These are phyloP conservation scores for Phanerochaete carnosa DNA, from an alignment of 768 basidiomycete genomes.

Conservation along the genomic window DNA sequence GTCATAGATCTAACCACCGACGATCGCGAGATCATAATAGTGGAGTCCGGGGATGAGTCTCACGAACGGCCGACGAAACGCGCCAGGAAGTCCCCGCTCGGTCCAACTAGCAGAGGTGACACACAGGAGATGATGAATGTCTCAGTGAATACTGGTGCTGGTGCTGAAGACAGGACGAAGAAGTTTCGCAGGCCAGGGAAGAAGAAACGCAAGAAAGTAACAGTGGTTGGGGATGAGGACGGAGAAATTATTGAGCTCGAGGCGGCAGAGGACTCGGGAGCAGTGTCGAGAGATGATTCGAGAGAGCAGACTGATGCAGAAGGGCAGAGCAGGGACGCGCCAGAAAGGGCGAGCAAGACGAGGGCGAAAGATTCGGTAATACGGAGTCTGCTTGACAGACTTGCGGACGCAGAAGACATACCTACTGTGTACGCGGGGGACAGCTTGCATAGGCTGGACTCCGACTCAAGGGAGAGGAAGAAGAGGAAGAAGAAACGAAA, in stretches of 20 bases:
- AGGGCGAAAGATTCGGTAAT: background rate
- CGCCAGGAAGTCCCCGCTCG: background rate
- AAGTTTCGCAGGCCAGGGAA: constrained; percentile 11
- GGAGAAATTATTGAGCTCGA: constrained; percentile 19
- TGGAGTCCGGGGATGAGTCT: constrained; percentile 16
- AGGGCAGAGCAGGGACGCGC: background rate
- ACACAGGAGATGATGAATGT: background rate
- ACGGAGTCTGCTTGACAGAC: constrained; percentile 11
- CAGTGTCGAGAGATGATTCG: constrained; percentile 15
- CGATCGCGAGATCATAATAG: constrained; percentile 16
- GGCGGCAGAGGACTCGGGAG: constrained; percentile 9
- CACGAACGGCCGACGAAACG: background rate
- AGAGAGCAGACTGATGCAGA: constrained; percentile 6
- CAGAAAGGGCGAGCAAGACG: background rate
- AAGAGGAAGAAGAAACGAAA: constrained; percentile 10
- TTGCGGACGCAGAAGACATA: constrained; percentile 1
- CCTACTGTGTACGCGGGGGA: background rate
- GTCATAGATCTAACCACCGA: constrained; percentile 25
- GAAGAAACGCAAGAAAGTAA: constrained; percentile 16
- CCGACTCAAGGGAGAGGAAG: background rate
- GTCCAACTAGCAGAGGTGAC: background rate
- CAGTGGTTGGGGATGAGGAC: constrained; percentile 14
- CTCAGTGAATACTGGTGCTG: background rate
- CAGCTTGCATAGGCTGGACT: background rate
- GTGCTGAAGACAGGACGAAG: constrained; percentile 1